Evolutionary conservation across 78 protist species (phyloP), one percentile per base, ranked within the genome.

Genomic region (Fonticula alba): DNA sequence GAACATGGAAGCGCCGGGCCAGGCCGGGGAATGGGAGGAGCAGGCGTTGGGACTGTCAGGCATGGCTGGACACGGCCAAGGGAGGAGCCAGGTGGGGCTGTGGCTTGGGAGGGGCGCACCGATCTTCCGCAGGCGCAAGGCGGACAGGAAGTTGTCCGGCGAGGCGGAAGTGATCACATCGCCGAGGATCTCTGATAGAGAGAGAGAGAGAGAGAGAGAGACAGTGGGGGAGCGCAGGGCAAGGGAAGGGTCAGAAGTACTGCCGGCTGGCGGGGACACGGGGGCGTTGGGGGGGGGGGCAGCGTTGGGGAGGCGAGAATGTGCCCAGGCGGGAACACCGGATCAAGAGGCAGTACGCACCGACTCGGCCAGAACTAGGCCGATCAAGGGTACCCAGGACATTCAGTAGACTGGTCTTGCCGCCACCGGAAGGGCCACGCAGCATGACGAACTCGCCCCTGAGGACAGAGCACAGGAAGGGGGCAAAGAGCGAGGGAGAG

Each of bases 341-440:
- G 17, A 9, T 31, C 17, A 9, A 9, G 58, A 54, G 22, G 58
- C 33, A 9, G 40, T 9, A 11, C 22, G 24, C 26, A 4, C 4
- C 27, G 40, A 22, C 20, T 22, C 29, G 20, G 54, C 29, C 54
- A 50, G 20, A 22, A 33, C 31, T 74, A 2, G 86, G 73, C 55
- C 51, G 29, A 59, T 90, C 95, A 20, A 90, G 61, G 37, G 94
- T 84, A 29, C 95, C 95, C 31, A 90, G 31, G 29, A 87, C 24
- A 65, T 90, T 87, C 20, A 87, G 62, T 46, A 87, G 64, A 1
- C 85, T 78, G 49, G 95, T 90, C 68, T 90, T 90, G 38, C 95
- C 95, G 43, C 95, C 92, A 13, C 95, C 95, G 0, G 82, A 70
- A 10, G 95, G 95, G 24, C 95, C 95, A 26, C 93, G 65, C 35